These are phyloP conservation scores for Fragaria ananassa DNA, from an alignment of 306 rosid species.

Conservation along the genomic window DNA sequence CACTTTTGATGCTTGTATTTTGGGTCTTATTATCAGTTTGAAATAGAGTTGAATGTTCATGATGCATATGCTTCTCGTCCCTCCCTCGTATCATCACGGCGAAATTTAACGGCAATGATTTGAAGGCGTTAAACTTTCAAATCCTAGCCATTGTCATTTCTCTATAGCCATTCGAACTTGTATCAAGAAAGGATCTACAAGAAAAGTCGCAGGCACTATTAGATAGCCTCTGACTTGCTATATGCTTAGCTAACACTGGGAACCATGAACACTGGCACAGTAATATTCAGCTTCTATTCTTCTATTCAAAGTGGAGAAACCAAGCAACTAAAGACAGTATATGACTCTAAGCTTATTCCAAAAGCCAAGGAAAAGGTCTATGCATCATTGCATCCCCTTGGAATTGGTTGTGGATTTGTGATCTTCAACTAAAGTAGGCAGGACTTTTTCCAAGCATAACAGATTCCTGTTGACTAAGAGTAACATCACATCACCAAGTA, in stretches of 20 bases:
- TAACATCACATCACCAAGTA: slow-evolving; percentile 71
- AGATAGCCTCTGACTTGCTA: too few species aligned
- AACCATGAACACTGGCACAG: not conserved
- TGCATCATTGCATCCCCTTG: not conserved
- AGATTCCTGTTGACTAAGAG: slow-evolving; percentile 9
- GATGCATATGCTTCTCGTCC: not conserved
- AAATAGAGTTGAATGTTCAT: not conserved
- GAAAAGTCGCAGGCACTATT: not conserved
- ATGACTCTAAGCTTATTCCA: not conserved
- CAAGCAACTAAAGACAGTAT: not conserved
- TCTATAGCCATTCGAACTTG: not conserved
- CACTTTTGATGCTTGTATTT: not conserved
- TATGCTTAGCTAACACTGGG: too few species aligned
- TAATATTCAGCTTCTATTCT: not conserved
- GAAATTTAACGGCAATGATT: not conserved
- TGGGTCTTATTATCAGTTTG: not conserved
- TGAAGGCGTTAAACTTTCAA: not conserved
- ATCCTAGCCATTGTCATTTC: not conserved
- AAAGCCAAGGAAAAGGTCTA: not conserved
- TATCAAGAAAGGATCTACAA: not conserved
- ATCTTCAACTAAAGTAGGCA: not conserved
- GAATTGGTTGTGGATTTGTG: not conserved
- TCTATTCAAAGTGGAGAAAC: not conserved
- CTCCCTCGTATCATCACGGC: not conserved
- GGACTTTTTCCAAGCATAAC: not conserved